Conservation (phyloP, 1,284 basidiomycete species). For the Inonotus obliquus region DNA sequence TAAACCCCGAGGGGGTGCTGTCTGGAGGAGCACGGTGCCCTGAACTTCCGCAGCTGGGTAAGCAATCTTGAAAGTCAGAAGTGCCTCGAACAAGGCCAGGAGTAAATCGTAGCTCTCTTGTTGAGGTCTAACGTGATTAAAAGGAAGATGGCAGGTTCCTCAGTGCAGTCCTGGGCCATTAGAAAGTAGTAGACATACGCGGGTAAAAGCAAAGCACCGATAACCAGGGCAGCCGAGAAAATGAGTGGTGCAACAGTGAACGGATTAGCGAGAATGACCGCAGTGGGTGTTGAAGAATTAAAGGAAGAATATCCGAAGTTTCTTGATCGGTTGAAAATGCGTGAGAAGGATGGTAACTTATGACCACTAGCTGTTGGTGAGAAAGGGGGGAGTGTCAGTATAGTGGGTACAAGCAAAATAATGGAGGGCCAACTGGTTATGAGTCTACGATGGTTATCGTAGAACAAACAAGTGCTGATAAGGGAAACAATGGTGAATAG, state of each 20-base stretch:
- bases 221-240: slow-evolving; percentile 13
- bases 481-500: slow-evolving; percentile 54
- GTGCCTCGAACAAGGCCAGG: slow-evolving; percentile 68
- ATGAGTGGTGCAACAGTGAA: slow-evolving; percentile 34
- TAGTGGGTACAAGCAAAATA: background rate
- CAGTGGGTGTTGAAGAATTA: background rate
- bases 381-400: slow-evolving; percentile 37
- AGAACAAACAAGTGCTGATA: slow-evolving; percentile 45
- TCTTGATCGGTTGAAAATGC: slow-evolving; percentile 4
- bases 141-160: slow-evolving; percentile 7
- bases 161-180: background rate
- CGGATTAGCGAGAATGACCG: slow-evolving; percentile 31
- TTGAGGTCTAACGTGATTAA: slow-evolving; percentile 37
- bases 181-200: slow-evolving; percentile 14
- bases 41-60: slow-evolving; percentile 77
- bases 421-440: slow-evolving; percentile 50
- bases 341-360: slow-evolving; percentile 16
- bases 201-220: slow-evolving; percentile 10
- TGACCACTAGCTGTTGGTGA: slow-evolving; percentile 13
- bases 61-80: slow-evolving; percentile 75
- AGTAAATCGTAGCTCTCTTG: slow-evolving; percentile 70
- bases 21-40: slow-evolving; percentile 82
- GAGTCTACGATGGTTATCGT: slow-evolving; percentile 65
- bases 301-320: background rate
- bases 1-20: slow-evolving; percentile 64